Conservation (phyloP, 129 eudicot species). For the Saussurea involucrata region DNA sequence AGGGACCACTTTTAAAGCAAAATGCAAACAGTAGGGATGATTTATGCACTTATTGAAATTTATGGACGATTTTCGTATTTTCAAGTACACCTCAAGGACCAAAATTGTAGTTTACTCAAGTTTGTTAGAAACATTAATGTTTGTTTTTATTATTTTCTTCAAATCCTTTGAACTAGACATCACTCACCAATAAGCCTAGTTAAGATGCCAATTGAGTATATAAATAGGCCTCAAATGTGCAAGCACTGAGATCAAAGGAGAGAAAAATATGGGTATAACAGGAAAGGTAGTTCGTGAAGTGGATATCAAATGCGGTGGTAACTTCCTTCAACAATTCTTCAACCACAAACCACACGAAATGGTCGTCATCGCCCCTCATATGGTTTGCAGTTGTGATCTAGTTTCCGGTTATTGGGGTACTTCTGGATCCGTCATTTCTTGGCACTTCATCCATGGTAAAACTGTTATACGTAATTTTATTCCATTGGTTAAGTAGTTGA, state of each 20-base stretch:
- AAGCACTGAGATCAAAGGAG: not conserved
- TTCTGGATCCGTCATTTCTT: slow-evolving; percentile 23
- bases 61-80: no score
- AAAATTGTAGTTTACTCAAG: no score
- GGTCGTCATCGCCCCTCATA: slow-evolving; percentile 7
- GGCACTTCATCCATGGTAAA: slow-evolving; percentile 27
- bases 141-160: not conserved
- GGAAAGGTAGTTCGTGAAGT: slow-evolving; percentile 7
- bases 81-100: no score
- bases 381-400: slow-evolving; percentile 11
- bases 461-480: no score
- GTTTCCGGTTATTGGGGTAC: slow-evolving; percentile 38
- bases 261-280: not conserved
- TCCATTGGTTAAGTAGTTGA: not conserved
- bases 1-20: no score
- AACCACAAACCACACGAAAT: slow-evolving; percentile 20
- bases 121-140: not conserved
- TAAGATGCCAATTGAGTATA: not conserved
- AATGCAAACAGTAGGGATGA: no score
- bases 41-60: no score
- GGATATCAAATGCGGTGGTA: slow-evolving; percentile 12
- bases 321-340: slow-evolving; percentile 22
- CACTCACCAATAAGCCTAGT: not conserved
- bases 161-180: not conserved
- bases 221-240: not conserved